phyloP scores from a whole-genome alignment of 805 yeast genomes.

The Tetrapisispora arboricola region DNA sequence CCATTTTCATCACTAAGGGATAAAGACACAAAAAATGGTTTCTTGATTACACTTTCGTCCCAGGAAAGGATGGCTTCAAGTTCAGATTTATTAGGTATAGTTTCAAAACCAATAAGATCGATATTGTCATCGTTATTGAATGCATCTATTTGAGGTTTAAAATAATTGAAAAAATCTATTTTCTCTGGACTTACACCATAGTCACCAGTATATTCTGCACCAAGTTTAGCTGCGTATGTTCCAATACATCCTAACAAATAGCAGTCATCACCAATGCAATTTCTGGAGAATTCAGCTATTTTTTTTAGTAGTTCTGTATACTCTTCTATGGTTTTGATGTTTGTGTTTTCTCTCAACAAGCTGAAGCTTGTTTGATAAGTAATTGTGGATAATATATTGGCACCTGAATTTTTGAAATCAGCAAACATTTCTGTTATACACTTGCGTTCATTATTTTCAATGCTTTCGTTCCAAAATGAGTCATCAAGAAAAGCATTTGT shows the following conservation, averaged over 20 bases:
- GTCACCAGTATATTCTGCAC: conserved; percentile 65
- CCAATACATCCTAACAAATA: conserved; percentile 51
- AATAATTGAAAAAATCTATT: conserved; percentile 27
- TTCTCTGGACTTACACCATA: conserved; percentile 31
- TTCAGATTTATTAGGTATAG: conserved; percentile 57
- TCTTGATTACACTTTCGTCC: conserved; percentile 29
- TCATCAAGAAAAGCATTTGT: conserved; percentile 37
- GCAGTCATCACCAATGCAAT: conserved; percentile 12
- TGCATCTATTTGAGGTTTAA: conserved; percentile 30
- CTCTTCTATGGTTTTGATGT: conserved; percentile 12
- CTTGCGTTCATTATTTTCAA: conserved; percentile 28
- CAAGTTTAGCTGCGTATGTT: conserved; percentile 63
- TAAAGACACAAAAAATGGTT: conserved; percentile 37
- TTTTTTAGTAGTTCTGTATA: conserved; percentile 15
- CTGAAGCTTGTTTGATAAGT: conserved; percentile 50
- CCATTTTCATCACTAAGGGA: conserved; percentile 32
- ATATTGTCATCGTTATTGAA: conserved; percentile 42
- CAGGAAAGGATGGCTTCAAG: conserved; percentile 36
- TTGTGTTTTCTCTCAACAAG: conserved; percentile 29
- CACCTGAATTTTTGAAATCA: conserved; percentile 44
- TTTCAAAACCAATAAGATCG: conserved; percentile 58
- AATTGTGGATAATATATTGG: conserved; percentile 43
- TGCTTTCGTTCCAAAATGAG: conserved; percentile 15
- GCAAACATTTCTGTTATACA: conserved; percentile 38
- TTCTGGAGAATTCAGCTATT: conserved; percentile 17